These are phyloP conservation scores for Mycothermus thermophilus DNA, from an alignment of 495 filamentous ascomycete genomes.

Conservation along the genomic window DNA sequence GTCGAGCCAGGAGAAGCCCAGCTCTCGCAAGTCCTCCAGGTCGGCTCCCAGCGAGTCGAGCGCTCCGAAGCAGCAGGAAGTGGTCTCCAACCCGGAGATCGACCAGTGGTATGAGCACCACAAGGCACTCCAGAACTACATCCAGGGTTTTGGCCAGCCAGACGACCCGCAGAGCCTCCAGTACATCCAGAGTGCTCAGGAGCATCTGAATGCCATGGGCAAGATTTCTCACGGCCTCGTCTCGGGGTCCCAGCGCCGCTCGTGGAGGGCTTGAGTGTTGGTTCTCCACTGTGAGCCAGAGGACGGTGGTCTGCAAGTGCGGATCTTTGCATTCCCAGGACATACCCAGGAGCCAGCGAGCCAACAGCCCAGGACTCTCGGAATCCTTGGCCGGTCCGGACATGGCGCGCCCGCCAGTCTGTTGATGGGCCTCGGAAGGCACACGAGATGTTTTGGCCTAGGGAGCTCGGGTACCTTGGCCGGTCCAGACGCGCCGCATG, in stretches of 20 bases:
- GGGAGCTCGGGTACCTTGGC: too few relatives aligned
- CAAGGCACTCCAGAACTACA: constrained; percentile 29
- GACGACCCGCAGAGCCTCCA: constrained; percentile 31
- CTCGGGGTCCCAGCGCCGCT: constrained; percentile 13
- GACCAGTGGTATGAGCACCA: constrained; percentile 37
- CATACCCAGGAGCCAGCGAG: background rate
- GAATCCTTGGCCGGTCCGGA: too few relatives aligned
- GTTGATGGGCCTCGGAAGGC: too few relatives aligned
- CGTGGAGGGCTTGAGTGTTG: constrained; percentile 16
- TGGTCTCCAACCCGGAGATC: constrained; percentile 20
- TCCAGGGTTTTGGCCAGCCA: constrained; percentile 30
- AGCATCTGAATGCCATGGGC: constrained; percentile 31
- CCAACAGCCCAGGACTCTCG: too few relatives aligned
- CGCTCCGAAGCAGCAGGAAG: constrained; percentile 18
- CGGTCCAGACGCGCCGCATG: too few relatives aligned
- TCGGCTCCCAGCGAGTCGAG: constrained; percentile 13
- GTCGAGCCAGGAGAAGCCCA: constrained; percentile 21
- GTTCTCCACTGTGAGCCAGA: constrained; percentile 1
- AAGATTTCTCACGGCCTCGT: constrained; percentile 21
- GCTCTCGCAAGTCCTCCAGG: constrained; percentile 27
- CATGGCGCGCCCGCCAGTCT: too few relatives aligned
- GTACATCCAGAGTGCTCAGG: constrained; percentile 30
- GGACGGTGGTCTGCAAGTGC: constrained; percentile 2
- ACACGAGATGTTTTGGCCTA: too few relatives aligned
- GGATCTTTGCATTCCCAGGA: background rate